phyloP scores from a whole-genome alignment of 2,329 filamentous ascomycete species.

The Lojkania enalia region DNA sequence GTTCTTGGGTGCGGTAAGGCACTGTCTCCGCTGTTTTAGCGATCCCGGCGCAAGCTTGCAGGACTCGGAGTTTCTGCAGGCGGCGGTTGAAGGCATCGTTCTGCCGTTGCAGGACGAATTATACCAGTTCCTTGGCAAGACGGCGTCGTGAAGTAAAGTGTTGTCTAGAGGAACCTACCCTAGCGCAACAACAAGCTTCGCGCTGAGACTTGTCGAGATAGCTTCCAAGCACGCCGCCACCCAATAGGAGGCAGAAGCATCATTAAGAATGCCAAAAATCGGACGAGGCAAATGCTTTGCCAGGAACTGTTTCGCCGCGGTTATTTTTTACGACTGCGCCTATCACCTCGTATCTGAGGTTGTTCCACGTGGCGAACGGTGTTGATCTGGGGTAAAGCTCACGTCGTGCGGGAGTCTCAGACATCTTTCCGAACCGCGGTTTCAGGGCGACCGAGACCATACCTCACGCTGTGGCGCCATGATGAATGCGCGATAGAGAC shows the following conservation, averaged over 20 bases:
- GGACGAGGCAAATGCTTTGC: slow-evolving; percentile 4
- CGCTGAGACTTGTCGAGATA: too few species aligned
- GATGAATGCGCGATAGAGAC: too few species aligned
- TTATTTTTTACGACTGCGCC: slow-evolving; percentile 1
- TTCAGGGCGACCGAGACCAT: neutral
- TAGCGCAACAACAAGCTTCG: too few species aligned
- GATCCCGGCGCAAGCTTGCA: slow-evolving; percentile 40
- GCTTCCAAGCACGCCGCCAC: too few species aligned
- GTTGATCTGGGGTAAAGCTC: slow-evolving; percentile 4
- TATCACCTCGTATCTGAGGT: slow-evolving; percentile 7
- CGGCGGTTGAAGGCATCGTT: slow-evolving; percentile 43
- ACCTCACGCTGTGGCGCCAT: too few species aligned
- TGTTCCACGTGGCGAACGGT: slow-evolving; percentile 7
- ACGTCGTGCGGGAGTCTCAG: neutral
- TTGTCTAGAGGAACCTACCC: too few species aligned
- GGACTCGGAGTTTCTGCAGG: slow-evolving; percentile 40
- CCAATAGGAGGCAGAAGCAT: too few species aligned
- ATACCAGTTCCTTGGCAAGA: slow-evolving; percentile 40
- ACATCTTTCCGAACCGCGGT: neutral
- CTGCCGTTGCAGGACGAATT: slow-evolving; percentile 43
- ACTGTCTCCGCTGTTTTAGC: slow-evolving; percentile 40
- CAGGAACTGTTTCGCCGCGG: too few species aligned
- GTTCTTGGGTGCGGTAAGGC: slow-evolving; percentile 37
- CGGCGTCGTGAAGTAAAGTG: slow-evolving; percentile 20
- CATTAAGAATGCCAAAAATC: too few species aligned